These are phyloP conservation scores for Chaetomiaceae sp. DNA, from an alignment of 2,329 filamentous ascomycete genomes.

Conservation along the genomic window DNA sequence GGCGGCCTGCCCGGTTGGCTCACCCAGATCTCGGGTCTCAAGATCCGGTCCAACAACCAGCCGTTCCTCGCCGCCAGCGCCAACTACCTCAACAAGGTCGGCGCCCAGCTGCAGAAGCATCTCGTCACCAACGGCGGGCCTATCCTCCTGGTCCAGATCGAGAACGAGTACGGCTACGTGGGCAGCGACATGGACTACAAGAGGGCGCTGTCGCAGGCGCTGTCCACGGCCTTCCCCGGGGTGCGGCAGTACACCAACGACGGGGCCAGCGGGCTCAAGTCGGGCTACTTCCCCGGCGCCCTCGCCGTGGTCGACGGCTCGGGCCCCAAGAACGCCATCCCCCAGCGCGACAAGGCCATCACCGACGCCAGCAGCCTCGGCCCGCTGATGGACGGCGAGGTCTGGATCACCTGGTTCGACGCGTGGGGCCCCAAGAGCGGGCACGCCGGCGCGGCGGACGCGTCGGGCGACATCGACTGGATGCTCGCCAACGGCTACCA, in stretches of 20 bases:
- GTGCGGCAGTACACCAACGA: too few relatives aligned
- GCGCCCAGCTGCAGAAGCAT: too few relatives aligned
- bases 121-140: too few relatives aligned
- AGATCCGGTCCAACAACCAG: not conserved
- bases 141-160: too few relatives aligned
- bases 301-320: not conserved
- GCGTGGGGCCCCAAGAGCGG: not conserved
- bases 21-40: not conserved
- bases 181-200: too few relatives aligned
- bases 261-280: too few relatives aligned
- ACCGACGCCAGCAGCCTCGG: not conserved
- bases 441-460: not conserved
- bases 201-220: too few relatives aligned
- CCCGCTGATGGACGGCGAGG: not conserved
- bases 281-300: too few relatives aligned
- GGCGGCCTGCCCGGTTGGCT: not conserved
- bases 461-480: not conserved
- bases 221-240: too few relatives aligned
- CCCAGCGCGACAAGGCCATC: not conserved
- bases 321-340: not conserved
- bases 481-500: not conserved
- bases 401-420: not conserved
- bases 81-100: not conserved
- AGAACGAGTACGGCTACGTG: too few relatives aligned
- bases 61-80: not conserved